Evolutionary conservation across 164 flowering plant genomes (phyloP).

Genomic region (Malania oleifera): DNA sequence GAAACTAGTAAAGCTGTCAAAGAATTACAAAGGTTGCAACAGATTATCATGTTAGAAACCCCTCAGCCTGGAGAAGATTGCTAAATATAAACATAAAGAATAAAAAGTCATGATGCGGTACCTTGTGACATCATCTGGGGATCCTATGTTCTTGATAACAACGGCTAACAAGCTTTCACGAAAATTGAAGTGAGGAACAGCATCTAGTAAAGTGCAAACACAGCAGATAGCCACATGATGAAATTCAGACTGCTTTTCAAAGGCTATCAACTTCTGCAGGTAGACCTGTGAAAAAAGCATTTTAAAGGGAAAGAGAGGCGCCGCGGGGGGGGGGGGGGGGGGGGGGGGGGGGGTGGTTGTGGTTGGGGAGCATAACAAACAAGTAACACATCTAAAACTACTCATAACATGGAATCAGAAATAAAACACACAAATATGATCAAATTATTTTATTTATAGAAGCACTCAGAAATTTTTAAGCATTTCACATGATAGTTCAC

Average conservation of each 20-base stretch:
- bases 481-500: no score
- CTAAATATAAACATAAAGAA: neutral
- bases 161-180: constrained; percentile 63
- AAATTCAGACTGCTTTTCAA: constrained; percentile 44
- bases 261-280: constrained; percentile 61
- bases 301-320: no score
- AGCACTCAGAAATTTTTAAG: neutral
- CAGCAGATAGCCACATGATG: constrained; percentile 67
- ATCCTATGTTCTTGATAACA: constrained; percentile 61
- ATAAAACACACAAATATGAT: neutral
- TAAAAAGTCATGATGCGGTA: constrained; percentile 19
- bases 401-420: neutral
- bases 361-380: neutral
- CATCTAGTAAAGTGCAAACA: constrained; percentile 76
- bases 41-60: neutral
- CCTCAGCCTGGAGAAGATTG: neutral
- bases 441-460: neutral
- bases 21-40: neutral
- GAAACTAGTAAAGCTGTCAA: neutral
- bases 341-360: no score
- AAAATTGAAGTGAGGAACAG: constrained; percentile 90
- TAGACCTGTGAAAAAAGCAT: constrained; percentile 49
- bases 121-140: constrained; percentile 75
- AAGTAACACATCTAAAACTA: neutral
- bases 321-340: no score